Evolutionary conservation across 2,329 filamentous ascomycete genomes (phyloP).

Genomic region (Teratosphaeria gauchensis): DNA sequence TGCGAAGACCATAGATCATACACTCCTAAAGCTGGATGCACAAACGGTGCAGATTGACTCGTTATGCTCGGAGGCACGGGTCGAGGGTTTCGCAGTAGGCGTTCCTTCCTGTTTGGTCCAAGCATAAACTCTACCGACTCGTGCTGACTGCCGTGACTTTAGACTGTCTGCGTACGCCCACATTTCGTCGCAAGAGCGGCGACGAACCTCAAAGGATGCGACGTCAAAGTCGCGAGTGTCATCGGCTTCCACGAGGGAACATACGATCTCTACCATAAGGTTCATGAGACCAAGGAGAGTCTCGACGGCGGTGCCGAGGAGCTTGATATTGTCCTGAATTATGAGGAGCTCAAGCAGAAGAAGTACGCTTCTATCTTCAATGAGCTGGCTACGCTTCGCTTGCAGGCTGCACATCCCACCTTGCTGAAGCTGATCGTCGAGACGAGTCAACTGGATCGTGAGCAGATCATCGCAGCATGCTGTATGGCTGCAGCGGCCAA

Average conservation of each 20-base stretch:
- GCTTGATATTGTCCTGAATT: slow-evolving; percentile 52
- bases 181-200: slow-evolving; percentile 43
- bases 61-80: slow-evolving; percentile 46
- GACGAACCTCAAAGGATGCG: slow-evolving; percentile 37
- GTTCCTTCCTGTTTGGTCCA: not conserved
- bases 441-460: slow-evolving; percentile 41
- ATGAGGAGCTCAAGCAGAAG: slow-evolving; percentile 31
- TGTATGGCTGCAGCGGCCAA: slow-evolving; percentile 43
- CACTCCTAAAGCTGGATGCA: slow-evolving; percentile 40
- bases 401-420: slow-evolving; percentile 32
- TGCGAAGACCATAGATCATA: slow-evolving; percentile 36
- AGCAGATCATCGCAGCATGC: slow-evolving; percentile 45
- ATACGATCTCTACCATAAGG: slow-evolving; percentile 41
- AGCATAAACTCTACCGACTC: not conserved
- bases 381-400: slow-evolving; percentile 44
- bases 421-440: slow-evolving; percentile 51
- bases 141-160: not conserved
- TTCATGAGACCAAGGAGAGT: slow-evolving; percentile 41
- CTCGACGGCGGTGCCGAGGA: slow-evolving; percentile 44
- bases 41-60: slow-evolving; percentile 41
- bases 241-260: slow-evolving; percentile 53
- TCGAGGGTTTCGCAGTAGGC: slow-evolving; percentile 35
- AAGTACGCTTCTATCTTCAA: slow-evolving; percentile 42
- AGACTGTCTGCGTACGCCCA: slow-evolving; percentile 49
- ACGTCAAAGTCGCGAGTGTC: slow-evolving; percentile 47